These are phyloP conservation scores for Arabis alpina DNA, from an alignment of 345 rosid species.

Conservation along the genomic window DNA sequence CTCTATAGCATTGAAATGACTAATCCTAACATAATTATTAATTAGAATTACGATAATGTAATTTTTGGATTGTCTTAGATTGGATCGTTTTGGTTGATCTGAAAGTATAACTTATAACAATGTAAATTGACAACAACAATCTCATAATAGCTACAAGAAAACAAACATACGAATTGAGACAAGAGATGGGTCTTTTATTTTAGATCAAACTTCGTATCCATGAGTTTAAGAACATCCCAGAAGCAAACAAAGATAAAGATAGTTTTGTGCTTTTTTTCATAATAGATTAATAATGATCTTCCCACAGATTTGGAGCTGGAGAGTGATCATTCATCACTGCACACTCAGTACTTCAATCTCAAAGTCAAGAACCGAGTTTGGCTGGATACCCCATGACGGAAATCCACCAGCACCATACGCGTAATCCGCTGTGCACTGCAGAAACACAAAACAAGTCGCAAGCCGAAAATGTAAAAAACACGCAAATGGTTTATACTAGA, in stretches of 20 bases:
- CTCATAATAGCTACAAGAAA: neutral
- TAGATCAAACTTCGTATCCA: constrained; percentile 32
- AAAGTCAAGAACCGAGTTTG: constrained; percentile 80
- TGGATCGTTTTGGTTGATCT: neutral
- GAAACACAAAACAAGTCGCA: constrained; percentile 21
- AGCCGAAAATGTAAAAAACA: constrained; percentile 7
- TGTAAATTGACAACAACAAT: neutral
- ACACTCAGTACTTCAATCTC: constrained; percentile 79
- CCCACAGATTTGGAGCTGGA: neutral
- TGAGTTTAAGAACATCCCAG: constrained; percentile 27
- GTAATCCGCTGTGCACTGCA: constrained; percentile 92
- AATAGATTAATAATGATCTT: constrained; percentile 16
- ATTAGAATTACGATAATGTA: neutral
- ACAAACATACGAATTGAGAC: constrained; percentile 22
- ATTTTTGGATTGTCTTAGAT: neutral
- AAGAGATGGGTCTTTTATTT: constrained; percentile 23
- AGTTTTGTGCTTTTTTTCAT: neutral
- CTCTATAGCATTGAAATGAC: neutral
- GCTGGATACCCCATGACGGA: constrained; percentile 84
- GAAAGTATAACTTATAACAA: neutral
- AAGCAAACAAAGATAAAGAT: neutral
- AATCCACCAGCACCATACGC: constrained; percentile 91
- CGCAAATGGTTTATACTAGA: neutral
- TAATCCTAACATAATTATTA: neutral
- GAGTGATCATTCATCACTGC: constrained; percentile 52